Percentiles rank a stretch among this genome's conserved stretches.
phyloP scores from a whole-genome alignment of 2,329 filamentous ascomycete genomes.

The Aureobasidium sp. region DNA sequence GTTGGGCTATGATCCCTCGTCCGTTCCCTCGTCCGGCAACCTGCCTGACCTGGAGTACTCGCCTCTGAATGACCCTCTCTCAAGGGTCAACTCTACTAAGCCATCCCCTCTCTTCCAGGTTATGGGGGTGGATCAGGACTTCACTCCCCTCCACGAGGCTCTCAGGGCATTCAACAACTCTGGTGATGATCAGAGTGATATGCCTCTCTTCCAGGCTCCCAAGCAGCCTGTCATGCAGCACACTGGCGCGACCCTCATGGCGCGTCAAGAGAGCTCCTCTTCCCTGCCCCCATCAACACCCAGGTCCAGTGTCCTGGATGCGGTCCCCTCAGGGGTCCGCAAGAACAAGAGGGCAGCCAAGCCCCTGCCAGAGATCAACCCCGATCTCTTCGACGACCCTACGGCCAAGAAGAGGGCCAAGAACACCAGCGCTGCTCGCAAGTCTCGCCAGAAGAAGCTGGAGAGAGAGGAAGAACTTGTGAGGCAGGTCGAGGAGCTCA shows the following conservation, averaged over 20 bases:
- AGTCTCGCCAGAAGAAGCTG: slow-evolving; percentile 82
- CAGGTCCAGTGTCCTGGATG: neutral
- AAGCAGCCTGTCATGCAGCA: too few relatives aligned
- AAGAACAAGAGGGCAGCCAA: slow-evolving; percentile 56
- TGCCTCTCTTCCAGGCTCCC: neutral
- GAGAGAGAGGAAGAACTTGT: slow-evolving; percentile 68
- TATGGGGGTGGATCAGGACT: too few relatives aligned
- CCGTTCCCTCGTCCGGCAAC: slow-evolving; percentile 48
- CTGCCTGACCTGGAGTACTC: slow-evolving; percentile 60
- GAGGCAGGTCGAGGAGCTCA: slow-evolving; percentile 51
- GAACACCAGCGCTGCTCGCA: slow-evolving; percentile 88
- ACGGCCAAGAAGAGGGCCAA: slow-evolving; percentile 86
- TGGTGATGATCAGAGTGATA: neutral
- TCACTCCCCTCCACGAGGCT: too few relatives aligned
- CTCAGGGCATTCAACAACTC: too few relatives aligned
- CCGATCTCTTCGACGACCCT: slow-evolving; percentile 60
- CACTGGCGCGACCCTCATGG: neutral
- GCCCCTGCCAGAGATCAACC: slow-evolving; percentile 67
- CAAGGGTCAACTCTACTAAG: neutral
- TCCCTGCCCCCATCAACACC: neutral
- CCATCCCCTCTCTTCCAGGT: neutral
- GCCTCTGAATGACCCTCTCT: slow-evolving; percentile 37
- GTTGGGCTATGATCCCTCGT: slow-evolving; percentile 63
- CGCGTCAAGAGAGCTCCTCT: too few relatives aligned
- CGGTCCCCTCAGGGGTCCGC: slow-evolving; percentile 42